These are phyloP conservation scores for Cytospora paraplurivora DNA, from an alignment of 2,329 filamentous ascomycete genomes.

Conservation along the genomic window DNA sequence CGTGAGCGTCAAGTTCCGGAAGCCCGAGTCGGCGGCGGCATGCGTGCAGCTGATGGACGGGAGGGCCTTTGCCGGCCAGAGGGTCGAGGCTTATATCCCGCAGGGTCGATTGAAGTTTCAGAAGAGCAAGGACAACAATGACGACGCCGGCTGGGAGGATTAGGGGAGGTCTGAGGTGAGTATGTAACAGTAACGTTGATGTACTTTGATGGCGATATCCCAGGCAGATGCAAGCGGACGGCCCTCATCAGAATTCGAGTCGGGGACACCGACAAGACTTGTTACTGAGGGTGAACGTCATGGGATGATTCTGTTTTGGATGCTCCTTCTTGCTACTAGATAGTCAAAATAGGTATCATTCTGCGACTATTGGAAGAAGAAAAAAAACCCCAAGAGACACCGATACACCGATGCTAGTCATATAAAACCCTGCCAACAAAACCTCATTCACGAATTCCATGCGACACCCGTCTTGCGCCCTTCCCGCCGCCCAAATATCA, in stretches of 20 bases:
- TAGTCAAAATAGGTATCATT: conserved; percentile 26
- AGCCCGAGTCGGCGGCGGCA: conserved; percentile 67
- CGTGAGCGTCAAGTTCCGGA: conserved; percentile 79
- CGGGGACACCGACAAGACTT: not conserved
- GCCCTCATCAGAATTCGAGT: not conserved
- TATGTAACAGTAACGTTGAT: conserved; percentile 22
- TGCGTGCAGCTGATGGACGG: conserved; percentile 80
- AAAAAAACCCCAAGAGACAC: conserved; percentile 11
- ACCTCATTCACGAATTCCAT: not conserved
- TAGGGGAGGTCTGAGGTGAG: conserved; percentile 19
- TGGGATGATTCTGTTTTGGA: conserved; percentile 3
- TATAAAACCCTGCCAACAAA: not conserved
- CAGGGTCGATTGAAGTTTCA: conserved; percentile 73
- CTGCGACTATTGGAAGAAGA: conserved; percentile 21
- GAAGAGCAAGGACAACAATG: conserved; percentile 63
- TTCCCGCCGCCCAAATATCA: not conserved
- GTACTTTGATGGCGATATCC: not conserved
- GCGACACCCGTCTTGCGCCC: not conserved
- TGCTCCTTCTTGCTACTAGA: conserved; percentile 7
- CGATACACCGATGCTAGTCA: conserved; percentile 16
- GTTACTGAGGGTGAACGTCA: not conserved
- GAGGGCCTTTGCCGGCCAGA: conserved; percentile 73
- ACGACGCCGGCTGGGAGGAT: conserved; percentile 46
- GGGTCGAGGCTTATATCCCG: conserved; percentile 70
- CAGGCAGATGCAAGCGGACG: not conserved